Evolutionary conservation across 176 grass and related monocot genomes (phyloP).

Genomic region (Musa acuminata): DNA sequence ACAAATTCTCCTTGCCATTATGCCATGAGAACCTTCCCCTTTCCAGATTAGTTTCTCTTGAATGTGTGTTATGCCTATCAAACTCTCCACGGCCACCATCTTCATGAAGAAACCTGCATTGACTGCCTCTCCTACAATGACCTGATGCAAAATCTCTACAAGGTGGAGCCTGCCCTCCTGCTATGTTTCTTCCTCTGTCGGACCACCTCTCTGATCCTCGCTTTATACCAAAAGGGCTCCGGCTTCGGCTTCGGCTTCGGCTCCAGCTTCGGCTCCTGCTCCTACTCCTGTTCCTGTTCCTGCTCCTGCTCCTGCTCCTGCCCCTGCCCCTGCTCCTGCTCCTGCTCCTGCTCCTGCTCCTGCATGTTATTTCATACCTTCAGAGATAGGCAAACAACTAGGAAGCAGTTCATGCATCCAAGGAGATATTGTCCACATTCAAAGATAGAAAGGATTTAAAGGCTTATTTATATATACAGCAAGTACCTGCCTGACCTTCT

Average conservation of each 20-base stretch:
- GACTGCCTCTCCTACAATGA: slow-evolving; percentile 64
- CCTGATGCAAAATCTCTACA: slow-evolving; percentile 88
- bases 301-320: slow-evolving; percentile 23
- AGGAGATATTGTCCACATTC: slow-evolving; percentile 10
- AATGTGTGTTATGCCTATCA: slow-evolving; percentile 39
- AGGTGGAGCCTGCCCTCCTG: slow-evolving; percentile 32
- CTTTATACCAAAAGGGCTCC: slow-evolving; percentile 53
- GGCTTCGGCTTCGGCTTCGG: slow-evolving; percentile 56
- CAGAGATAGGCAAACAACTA: neutral
- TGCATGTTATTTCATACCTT: neutral
- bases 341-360: neutral
- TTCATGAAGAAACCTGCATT: slow-evolving; percentile 78
- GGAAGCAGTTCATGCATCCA: slow-evolving; percentile 11
- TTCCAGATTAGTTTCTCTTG: slow-evolving; percentile 36
- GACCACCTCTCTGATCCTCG: slow-evolving; percentile 46
- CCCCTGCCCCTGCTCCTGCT: slow-evolving; percentile 42
- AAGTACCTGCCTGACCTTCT: slow-evolving; percentile 27
- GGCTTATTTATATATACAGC: neutral
- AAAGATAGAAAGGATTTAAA: slow-evolving; percentile 11
- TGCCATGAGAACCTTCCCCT: slow-evolving; percentile 22
- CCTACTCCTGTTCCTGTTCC: slow-evolving; percentile 23
- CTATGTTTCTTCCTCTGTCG: slow-evolving; percentile 42
- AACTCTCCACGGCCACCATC: slow-evolving; percentile 41
- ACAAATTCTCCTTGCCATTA: slow-evolving; percentile 40
- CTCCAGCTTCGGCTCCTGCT: slow-evolving; percentile 39